Evolutionary conservation across 2,329 filamentous ascomycete species (phyloP), one percentile per base, ranked within the genome.

Genomic region (Aspergillus viridinutans): DNA sequence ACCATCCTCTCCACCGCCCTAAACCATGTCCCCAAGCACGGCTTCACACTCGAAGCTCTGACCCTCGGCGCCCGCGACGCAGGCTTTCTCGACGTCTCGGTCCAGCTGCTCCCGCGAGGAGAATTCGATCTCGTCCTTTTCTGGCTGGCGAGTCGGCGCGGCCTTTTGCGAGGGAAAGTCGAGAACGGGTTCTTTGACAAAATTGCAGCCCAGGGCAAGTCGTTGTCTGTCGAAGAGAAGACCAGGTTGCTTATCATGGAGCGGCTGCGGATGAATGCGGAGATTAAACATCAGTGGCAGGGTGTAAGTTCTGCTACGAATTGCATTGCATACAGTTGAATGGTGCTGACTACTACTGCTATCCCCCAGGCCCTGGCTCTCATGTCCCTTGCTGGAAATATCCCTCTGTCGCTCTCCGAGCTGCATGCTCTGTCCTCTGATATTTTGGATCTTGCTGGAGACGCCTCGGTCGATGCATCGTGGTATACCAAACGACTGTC

Each of bases 361-460:
- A 38, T 50, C 9, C 40, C 5, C 21, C 59, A 94, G 89, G 94
- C 93, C 48, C 81, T 97, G 2, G 92, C 90, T 3, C 80, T 96
- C 60, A 96, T 97, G 90, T 91, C 92, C 4, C 87, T 95, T 57
- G 90, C 91, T 0, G 84, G 82, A 58, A 89, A 93, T 72, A 82
- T 95, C 35, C 85, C 90, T 0, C 77, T 85, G 8, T 92, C 92
- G 0, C 72, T 97, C 3, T 82, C 82, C 48, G 94, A 97, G 76
- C 83, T 99, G 3, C 86, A 89, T 45, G 80, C 83, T 51, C 84
- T 99, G 4, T 84, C 89, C n/a, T 93, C 97, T 72, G 94, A 99
- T 73, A 95, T 99, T 52, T 90, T 89, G 82, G 92, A 89, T 68
- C 84, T 96, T 3, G 85, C 93, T 0, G 90, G 91, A 52, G 94